These are phyloP conservation scores for Leptographium wingfieldii DNA, from an alignment of 2,329 filamentous ascomycete genomes.

Conservation along the genomic window DNA sequence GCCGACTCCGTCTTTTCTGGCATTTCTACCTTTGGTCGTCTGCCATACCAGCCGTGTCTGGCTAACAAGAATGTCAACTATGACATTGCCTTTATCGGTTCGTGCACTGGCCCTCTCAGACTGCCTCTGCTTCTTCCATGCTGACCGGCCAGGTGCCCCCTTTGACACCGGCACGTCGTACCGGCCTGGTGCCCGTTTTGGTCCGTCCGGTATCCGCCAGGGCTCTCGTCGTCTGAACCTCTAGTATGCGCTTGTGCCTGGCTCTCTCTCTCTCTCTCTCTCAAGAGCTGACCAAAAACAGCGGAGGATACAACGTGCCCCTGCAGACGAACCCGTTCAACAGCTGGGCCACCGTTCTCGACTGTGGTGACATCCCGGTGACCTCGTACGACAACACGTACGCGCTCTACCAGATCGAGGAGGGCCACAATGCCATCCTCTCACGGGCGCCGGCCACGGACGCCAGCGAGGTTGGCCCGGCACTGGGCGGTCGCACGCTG, in stretches of 20 bases:
- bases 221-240: conserved; percentile 76
- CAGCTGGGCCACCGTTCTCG: conserved; percentile 66
- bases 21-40: conserved; percentile 71
- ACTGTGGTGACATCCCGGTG: conserved; percentile 76
- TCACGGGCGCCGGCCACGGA: conserved; percentile 59
- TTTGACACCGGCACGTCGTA: conserved; percentile 84
- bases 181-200: conserved; percentile 70
- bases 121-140: neutral
- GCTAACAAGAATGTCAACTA: conserved; percentile 57
- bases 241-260: conserved; percentile 45
- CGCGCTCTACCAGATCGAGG: conserved; percentile 73
- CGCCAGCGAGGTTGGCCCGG: conserved; percentile 52
- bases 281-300: conserved; percentile 22
- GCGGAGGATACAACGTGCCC: conserved; percentile 78
- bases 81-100: conserved; percentile 77
- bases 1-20: conserved; percentile 82
- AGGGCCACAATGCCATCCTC: conserved; percentile 67
- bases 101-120: conserved; percentile 9
- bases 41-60: conserved; percentile 67
- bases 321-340: conserved; percentile 69
- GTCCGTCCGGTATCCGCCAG: conserved; percentile 74
- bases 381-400: conserved; percentile 74
- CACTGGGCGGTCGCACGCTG: conserved; percentile 61
- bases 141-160: conserved; percentile 47
- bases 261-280: neutral